Evolutionary conservation across 129 eudicot genomes (phyloP), one percentile per base, ranked within the genome.

Genomic region (Centaurea solstitialis): DNA sequence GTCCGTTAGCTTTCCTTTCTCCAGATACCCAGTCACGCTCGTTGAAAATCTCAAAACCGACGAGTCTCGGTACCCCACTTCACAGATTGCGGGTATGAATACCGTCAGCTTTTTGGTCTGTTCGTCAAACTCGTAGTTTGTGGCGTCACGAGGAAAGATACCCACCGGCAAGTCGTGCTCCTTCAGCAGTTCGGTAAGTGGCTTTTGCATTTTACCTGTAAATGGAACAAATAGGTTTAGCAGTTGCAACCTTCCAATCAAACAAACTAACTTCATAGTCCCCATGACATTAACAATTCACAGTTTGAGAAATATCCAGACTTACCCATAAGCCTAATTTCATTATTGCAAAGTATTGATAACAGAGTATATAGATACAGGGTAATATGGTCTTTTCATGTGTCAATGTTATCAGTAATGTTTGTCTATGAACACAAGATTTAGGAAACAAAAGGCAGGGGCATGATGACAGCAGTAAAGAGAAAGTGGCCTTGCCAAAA

Each of bases 181-280:
- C 79, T 94, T 87, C 20, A 94, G 91, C 57, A 94, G 90, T 69
- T 94, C 98, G 1, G 88, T 85, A 37, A 94, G 79, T 24, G 97
- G 93, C 80, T 92, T 90, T 79, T 94, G 98, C 97, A 94, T 86
- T 89, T 86, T 87, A 11, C 97, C 97, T 91, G 87, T n/a, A n/a
- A n/a, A n/a, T n/a, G n/a, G n/a, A 61, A 45, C 72, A 76, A 26
- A 73, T 7, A 10, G 11, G 9, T n/a, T 37, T 39, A 71, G n/a
- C 24, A 75, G 17, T 59, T 28, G 20, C 68, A 64, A 7, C 30
- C 21, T 20, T 18, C 5, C 15, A 64, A 20, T 20, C 28, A 43
- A 43, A 11, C 53, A 64, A 61, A 61, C 22, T 9, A 20, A 61
- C 24, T 59, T 18, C 10, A n/a, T 59, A 59, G 18, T 11, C 59